Base-by-base conservation (phyloP, 169 alveolate species). In the Ichthyophthirius multifiliis region DNA sequence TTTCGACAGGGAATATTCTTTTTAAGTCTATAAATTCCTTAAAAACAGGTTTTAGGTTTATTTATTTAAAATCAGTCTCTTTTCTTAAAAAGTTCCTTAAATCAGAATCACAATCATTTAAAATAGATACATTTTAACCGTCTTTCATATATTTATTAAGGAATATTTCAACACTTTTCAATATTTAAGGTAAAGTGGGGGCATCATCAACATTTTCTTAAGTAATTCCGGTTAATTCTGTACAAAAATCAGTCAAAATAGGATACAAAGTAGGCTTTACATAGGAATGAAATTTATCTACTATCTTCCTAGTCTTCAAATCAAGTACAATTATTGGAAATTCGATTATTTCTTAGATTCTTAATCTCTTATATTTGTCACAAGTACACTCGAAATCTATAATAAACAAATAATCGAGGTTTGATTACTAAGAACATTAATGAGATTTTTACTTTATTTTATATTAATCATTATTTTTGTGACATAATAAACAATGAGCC, bases 131-230 rank as follows among this genome's bases (percentile, higher is more conserved):
- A 27, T 55, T 55, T 27, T 3, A 55, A 10, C 71, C 71, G 31
- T 55, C 71, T 23, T 23, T 3, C 6, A 27, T 5, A 39, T 55
- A 55, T 23, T 55, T 55, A 27, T 39, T 55, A 34, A 55, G 31
- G 31, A 55, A 55, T 16, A 39, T 39, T 55, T 55, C 71, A 16
- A 55, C 71, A 1, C 39, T 13, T 27, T 1, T 55, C 31, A 55
- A 18, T 3, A 55, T 55, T 1, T 34, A 13, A 10, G 23, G 32
- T 10, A 55, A 27, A 5, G 23, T 27, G 0, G 23, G 43, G 7
- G 71, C 23, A 18, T 34, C 71, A 55, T 55, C 71, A 55, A 55
- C 71, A 55, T 55, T 39, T 27, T 55, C 71, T 55, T 55, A 27
- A 18, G 23, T 55, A 20, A 55, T 55, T 5, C 71, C 71, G 31